These are phyloP conservation scores for Nematocida sp. DNA, from an alignment of 371 early-diverging fungal species.

Conservation along the genomic window DNA sequence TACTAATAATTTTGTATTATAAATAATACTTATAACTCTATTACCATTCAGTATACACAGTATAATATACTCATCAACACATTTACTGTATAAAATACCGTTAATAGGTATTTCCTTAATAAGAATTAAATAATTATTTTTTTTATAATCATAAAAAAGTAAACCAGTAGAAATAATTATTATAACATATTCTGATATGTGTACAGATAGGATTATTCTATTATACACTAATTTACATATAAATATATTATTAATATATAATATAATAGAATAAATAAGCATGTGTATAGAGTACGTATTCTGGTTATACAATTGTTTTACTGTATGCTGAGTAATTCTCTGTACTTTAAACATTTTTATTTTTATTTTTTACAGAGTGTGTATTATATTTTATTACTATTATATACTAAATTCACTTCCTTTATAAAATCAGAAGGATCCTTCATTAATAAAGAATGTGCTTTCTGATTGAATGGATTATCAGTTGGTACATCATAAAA, in stretches of 20 bases:
- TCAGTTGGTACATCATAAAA: slow-evolving; percentile 64
- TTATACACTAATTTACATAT: not conserved
- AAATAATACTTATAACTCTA: not conserved
- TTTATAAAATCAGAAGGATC: not conserved
- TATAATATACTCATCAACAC: slow-evolving; percentile 1
- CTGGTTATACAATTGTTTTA: slow-evolving; percentile 15
- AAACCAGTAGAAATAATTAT: slow-evolving; percentile 4
- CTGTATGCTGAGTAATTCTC: not conserved
- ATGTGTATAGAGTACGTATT: slow-evolving; percentile 5
- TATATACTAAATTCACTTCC: slow-evolving; percentile 30
- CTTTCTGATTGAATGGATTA: slow-evolving; percentile 66
- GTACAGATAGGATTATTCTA: not conserved
- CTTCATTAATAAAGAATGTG: slow-evolving; percentile 17
- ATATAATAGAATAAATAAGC: not conserved
- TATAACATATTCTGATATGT: not conserved
- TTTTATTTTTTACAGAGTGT: too few relatives aligned
- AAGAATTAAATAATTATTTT: not conserved
- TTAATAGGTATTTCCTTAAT: not conserved
- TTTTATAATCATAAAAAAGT: not conserved
- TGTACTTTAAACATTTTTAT: too few relatives aligned
- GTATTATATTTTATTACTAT: slow-evolving; percentile 1
- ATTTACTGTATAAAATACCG: not conserved
- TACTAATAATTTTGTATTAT: not conserved
- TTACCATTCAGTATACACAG: not conserved
- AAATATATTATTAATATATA: slow-evolving; percentile 13